Evolutionary conservation across 2,329 filamentous ascomycete genomes (phyloP), one percentile per base, ranked within the genome.

Genomic region (Neospermospora avenae): DNA sequence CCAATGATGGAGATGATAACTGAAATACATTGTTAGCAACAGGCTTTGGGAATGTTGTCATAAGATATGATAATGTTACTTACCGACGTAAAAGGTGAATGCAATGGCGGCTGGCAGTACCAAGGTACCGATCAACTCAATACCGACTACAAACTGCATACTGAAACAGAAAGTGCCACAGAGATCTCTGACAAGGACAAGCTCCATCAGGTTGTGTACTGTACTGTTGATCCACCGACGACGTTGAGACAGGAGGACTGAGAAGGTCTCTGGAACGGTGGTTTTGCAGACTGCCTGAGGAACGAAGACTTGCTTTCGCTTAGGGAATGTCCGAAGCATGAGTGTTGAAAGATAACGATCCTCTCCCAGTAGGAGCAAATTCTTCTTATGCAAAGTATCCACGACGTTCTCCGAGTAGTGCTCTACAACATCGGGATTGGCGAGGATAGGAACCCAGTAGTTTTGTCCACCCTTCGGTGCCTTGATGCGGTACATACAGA

Each of bases 401-500:
- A 99, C 95, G 57, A 99, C 93, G 69, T 99, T 99, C 76, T 99
- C 95, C 0, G 95, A 98, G 76, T 99, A 99, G 77, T 99, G 95
- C 77, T 99, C 95, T 49, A 99, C 96, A 45, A 99, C 90, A 72
- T 99, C 96, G 2, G 96, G 96, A 74, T 99, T 99, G 68, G 95
- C 95, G 65, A 99, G 84, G 71, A 99, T 98, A 7, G 95, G 95
- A 24, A 99, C 95, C 95, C 95, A 99, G 78, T 98, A 99, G 80
- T 99, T 98, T 74, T 98, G 92, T 25, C 90, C 93, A 66, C 95
- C 95, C 79, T 99, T 99, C 62, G 95, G 96, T 31, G 95, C 90
- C 78, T 99, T 99, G 84, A 99, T 98, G 71, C 95, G 90, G 80
- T 99, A 99, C 96, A 99, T 99, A 82, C 92, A 97, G 86, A 99